phyloP scores from a whole-genome alignment of 2,329 filamentous ascomycete genomes.

The Colletotrichum horii region DNA sequence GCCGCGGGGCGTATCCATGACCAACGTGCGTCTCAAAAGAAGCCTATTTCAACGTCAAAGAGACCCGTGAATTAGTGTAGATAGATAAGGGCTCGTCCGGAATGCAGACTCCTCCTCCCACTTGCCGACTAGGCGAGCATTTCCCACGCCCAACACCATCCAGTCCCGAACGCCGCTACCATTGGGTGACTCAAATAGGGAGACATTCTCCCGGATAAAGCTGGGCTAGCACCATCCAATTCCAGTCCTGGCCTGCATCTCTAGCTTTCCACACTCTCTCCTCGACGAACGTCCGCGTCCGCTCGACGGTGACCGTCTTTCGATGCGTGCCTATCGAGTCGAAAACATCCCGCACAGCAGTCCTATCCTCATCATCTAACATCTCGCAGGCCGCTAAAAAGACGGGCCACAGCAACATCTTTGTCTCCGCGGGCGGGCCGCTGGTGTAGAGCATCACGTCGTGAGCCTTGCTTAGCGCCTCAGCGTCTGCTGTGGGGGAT shows the following conservation, averaged over 20 bases:
- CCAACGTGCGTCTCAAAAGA: neutral
- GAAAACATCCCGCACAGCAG: conserved; percentile 26
- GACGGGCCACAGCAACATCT: conserved; percentile 33
- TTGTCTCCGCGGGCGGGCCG: conserved; percentile 27
- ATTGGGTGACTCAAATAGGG: conserved; percentile 27
- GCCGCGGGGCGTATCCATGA: neutral
- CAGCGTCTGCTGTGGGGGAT: conserved; percentile 24
- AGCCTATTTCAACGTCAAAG: conserved; percentile 13
- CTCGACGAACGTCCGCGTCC: conserved; percentile 29
- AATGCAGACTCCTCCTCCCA: neutral
- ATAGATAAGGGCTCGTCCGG: neutral
- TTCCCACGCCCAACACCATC: neutral
- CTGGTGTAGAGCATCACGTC: conserved; percentile 31
- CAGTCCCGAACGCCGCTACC: neutral
- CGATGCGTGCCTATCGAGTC: conserved; percentile 28
- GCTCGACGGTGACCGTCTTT: conserved; percentile 29
- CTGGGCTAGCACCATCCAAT: conserved; percentile 32
- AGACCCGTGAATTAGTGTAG: neutral
- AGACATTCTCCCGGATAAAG: conserved; percentile 32
- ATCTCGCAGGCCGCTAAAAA: conserved; percentile 34
- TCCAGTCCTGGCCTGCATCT: conserved; percentile 29
- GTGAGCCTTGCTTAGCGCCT: conserved; percentile 30
- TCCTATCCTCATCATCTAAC: conserved; percentile 26
- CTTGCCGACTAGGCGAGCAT: neutral
- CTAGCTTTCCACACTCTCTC: conserved; percentile 32